These are phyloP conservation scores for Saccharum hybrid DNA, from an alignment of 202 grass and related monocot species.

Conservation along the genomic window DNA sequence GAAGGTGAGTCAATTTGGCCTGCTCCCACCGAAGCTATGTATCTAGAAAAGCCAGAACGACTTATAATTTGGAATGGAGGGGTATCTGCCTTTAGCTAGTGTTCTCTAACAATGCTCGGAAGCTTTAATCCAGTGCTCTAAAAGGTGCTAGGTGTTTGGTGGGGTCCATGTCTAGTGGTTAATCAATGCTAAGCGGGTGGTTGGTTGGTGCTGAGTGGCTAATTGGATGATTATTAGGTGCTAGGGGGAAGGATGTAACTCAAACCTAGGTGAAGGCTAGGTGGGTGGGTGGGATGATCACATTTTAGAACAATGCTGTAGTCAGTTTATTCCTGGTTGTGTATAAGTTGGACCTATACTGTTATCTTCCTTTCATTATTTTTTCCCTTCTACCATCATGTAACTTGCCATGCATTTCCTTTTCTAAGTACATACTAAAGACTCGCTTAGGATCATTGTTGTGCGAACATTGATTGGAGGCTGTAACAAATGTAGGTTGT, in stretches of 20 bases:
- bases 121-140: neutral
- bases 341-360: conserved; percentile 1
- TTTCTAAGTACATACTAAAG: conserved; percentile 6
- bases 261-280: neutral
- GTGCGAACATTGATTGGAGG: neutral
- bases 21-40: neutral
- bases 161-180: neutral
- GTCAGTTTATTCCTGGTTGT: conserved; percentile 1
- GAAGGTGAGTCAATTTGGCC: conserved; percentile 64
- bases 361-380: neutral
- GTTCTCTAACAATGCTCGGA: neutral
- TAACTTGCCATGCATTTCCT: neutral
- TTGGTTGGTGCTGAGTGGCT: neutral
- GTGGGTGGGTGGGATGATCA: neutral
- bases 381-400: neutral
- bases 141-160: neutral
- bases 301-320: neutral
- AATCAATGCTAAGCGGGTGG: neutral
- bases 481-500: neutral
- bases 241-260: neutral
- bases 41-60: neutral
- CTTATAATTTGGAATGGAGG: neutral
- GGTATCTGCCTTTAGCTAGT: conserved; percentile 1
- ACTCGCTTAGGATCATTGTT: neutral
- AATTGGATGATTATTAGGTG: neutral